Evolutionary conservation across 306 rosid species (phyloP), one percentile per base, ranked within the genome.

Genomic region (Pueraria montana): DNA sequence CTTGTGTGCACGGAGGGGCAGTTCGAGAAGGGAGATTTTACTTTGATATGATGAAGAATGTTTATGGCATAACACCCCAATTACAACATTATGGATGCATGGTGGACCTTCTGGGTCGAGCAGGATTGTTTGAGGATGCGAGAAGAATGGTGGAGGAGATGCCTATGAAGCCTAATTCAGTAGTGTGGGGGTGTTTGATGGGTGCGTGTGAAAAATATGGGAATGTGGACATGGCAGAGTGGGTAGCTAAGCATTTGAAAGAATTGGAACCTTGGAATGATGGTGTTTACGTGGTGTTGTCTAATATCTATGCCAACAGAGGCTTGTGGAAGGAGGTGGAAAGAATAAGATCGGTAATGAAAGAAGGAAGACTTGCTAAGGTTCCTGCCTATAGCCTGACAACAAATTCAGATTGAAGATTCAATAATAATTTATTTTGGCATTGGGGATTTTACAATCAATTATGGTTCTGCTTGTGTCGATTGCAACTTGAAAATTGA

Each of bases 171-270:
- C 90, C 95, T 24, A 93, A 93, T 77, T 80, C 91, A n/a, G 76
- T 88, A 24, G 84, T 93, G 32, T 93, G 90, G 92, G 97, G 97
- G 26, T 87, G 89, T 79, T 86, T 93, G 89, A 87, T 93, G 92
- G 97, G 97, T 84, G 94, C 89, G 0, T 90, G 97, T 84, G 97
- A 91, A 86, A 93, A 91, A 84, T 67, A 91, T 83, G 95, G 90
- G 87, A 88, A 91, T 82, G 95, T 87, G 80, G 79, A 86, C 74
- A 86, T 90, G 89, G 97, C 92, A 20, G 97, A 93, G 81, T 90
- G 92, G 97, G 95, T 89, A 61, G 94, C 95, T 53, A 74, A 88
- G 82, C 91, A 91, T 87, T 85, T 93, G 82, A 90, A 77, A 81
- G 91, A 78, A 85, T 76, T 93, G 87, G 97, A 93, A 80, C 95